A percentile compares a stretch with the other conserved stretches of the same genome.
These are phyloP conservation scores for Leptodermis oblonga DNA, from an alignment of 257 asterid species.

Conservation along the genomic window DNA sequence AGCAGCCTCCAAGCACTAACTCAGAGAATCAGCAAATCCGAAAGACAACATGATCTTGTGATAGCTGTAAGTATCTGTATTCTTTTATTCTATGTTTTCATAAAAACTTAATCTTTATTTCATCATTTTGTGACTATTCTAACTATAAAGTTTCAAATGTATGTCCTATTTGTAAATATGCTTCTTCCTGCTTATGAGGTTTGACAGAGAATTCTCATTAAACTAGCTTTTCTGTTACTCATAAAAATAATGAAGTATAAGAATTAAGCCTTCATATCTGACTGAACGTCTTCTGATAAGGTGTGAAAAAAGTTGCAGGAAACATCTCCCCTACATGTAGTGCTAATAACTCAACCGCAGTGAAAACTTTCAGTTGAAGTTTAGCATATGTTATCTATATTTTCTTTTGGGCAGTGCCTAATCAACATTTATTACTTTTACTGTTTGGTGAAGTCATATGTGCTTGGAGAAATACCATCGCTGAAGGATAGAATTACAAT, in stretches of 20 bases:
- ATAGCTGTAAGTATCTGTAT: conserved; percentile 64
- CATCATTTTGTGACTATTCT: background rate
- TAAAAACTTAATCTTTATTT: background rate
- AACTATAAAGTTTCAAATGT: background rate
- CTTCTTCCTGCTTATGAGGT: background rate
- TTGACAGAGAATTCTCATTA: background rate
- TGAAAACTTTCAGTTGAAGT: background rate
- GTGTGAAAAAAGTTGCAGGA: background rate
- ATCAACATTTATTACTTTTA: conserved; percentile 8
- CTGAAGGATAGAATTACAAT: conserved; percentile 79
- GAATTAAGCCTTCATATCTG: background rate
- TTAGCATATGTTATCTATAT: background rate
- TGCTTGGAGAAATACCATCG: conserved; percentile 96
- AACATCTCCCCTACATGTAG: background rate
- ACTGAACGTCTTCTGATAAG: background rate
- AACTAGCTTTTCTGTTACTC: background rate
- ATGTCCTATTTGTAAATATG: background rate
- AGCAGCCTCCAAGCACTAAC: conserved; percentile 59
- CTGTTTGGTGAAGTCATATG: conserved; percentile 66
- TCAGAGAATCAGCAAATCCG: conserved; percentile 57
- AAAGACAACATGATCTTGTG: conserved; percentile 73
- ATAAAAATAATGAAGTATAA: background rate
- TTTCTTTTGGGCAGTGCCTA: background rate
- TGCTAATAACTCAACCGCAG: background rate
- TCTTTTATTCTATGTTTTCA: background rate